Evolutionary conservation across 768 basidiomycete genomes (phyloP).

Genomic region (Nidula microcarpa): DNA sequence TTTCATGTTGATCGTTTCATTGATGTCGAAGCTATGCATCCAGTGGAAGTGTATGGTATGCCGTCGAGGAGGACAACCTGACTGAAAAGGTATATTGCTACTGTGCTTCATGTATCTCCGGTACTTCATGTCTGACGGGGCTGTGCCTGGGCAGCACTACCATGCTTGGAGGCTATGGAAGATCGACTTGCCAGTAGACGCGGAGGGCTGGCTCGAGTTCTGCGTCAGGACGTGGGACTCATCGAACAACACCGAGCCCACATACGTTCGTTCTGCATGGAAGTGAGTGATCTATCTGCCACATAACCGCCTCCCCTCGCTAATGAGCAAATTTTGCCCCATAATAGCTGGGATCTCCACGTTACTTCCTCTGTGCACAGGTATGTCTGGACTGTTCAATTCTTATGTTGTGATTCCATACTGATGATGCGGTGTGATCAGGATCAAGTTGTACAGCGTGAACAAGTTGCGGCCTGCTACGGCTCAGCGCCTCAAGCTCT

Average conservation of each 20-base stretch:
- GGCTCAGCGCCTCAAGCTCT: constrained; percentile 33
- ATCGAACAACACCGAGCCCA: constrained; percentile 56
- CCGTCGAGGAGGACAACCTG: constrained; percentile 40
- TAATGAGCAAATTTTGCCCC: not conserved
- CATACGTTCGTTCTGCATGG: constrained; percentile 51
- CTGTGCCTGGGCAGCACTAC: constrained; percentile 33
- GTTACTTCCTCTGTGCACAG: constrained; percentile 49
- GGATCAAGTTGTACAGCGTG: constrained; percentile 53
- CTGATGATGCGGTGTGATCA: constrained; percentile 3
- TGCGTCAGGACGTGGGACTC: constrained; percentile 55
- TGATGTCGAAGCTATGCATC: not conserved
- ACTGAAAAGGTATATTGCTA: constrained; percentile 37
- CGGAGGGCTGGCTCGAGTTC: constrained; percentile 56
- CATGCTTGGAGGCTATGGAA: constrained; percentile 54
- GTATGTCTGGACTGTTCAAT: constrained; percentile 4
- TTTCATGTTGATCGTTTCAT: not conserved
- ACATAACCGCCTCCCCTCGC: not conserved
- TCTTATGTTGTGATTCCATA: not conserved
- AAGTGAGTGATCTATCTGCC: constrained; percentile 30
- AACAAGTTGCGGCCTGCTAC: constrained; percentile 40
- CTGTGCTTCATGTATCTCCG: not conserved
- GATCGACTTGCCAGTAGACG: constrained; percentile 46
- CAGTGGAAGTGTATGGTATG: constrained; percentile 50
- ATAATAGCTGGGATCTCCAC: constrained; percentile 44
- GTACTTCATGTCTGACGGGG: not conserved